Evolutionary conservation across 2,329 filamentous ascomycete species (phyloP).

Genomic region (Alternaria arbusti): DNA sequence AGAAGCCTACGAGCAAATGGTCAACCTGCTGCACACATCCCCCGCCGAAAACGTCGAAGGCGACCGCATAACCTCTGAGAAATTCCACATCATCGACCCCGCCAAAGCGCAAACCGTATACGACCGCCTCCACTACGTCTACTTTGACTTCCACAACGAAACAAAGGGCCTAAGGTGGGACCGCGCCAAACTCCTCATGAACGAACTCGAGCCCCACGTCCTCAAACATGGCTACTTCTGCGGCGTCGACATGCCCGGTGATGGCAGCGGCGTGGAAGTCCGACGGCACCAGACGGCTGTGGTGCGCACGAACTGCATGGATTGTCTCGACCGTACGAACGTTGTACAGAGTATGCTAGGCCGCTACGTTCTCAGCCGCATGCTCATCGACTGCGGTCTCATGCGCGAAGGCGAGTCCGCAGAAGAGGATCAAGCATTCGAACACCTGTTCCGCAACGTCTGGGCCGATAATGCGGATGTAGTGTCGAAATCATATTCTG

Average conservation of each 20-base stretch:
- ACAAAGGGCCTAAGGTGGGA: constrained; percentile 96
- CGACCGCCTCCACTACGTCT: constrained; percentile 91
- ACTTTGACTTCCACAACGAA: constrained; percentile 98
- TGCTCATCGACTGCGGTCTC: constrained; percentile 83
- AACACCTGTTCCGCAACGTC: constrained; percentile 91
- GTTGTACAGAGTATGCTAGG: constrained; percentile 98
- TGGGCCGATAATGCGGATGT: constrained; percentile 99
- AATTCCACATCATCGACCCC: constrained; percentile 79
- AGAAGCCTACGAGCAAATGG: constrained; percentile 90
- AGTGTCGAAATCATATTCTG: constrained; percentile 90
- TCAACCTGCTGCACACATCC: constrained; percentile 74
- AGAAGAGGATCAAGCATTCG: constrained; percentile 80
- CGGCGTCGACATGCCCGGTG: constrained; percentile 82
- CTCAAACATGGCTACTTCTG: constrained; percentile 89
- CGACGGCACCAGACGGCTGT: constrained; percentile 85
- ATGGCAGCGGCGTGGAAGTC: constrained; percentile 76
- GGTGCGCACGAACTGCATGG: constrained; percentile 98
- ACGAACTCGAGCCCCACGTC: constrained; percentile 78
- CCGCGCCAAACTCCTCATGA: constrained; percentile 83
- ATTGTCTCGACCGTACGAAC: constrained; percentile 96
- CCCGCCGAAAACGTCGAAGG: constrained; percentile 70
- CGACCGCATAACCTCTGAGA: constrained; percentile 74
- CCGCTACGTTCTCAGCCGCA: constrained; percentile 84
- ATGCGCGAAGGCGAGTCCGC: constrained; percentile 78
- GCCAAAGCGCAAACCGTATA: constrained; percentile 66